phyloP scores from a whole-genome alignment of 129 eudicot genomes.

The Kitagawia praeruptora region DNA sequence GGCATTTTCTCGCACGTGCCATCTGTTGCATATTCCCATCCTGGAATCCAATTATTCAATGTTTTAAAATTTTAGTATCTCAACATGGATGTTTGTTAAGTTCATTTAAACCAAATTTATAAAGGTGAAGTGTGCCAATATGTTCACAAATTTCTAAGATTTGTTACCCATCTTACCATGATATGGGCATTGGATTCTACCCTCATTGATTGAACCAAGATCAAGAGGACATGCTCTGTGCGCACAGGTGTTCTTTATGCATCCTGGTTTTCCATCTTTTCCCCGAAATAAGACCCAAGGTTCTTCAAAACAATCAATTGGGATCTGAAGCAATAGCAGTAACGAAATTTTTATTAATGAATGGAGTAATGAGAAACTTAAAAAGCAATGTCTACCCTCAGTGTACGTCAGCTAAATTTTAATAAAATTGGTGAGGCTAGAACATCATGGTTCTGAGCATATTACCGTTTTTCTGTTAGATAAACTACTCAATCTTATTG shows the following conservation, averaged over 20 bases:
- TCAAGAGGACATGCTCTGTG: slow-evolving; percentile 98
- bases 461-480: not conserved
- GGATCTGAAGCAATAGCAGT: slow-evolving; percentile 34
- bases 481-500: not conserved
- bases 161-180: slow-evolving; percentile 47
- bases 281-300: slow-evolving; percentile 98
- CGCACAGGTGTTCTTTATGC: slow-evolving; percentile 91
- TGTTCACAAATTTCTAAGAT: not conserved
- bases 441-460: not conserved
- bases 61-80: slow-evolving; percentile 3
- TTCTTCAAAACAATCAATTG: slow-evolving; percentile 90
- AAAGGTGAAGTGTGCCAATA: not conserved
- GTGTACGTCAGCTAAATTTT: not conserved
- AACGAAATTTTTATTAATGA: not conserved
- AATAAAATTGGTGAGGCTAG: not conserved
- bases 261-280: slow-evolving; percentile 93
- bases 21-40: slow-evolving; percentile 90
- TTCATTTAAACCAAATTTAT: not conserved
- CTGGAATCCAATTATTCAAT: slow-evolving; percentile 22
- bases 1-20: slow-evolving; percentile 99
- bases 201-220: slow-evolving; percentile 85
- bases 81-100: not conserved
- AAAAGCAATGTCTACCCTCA: not conserved
- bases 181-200: slow-evolving; percentile 94
- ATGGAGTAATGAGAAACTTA: not conserved